Evolutionary conservation across 495 filamentous ascomycete species (phyloP).

Genomic region (Tuber umbilicatum): DNA sequence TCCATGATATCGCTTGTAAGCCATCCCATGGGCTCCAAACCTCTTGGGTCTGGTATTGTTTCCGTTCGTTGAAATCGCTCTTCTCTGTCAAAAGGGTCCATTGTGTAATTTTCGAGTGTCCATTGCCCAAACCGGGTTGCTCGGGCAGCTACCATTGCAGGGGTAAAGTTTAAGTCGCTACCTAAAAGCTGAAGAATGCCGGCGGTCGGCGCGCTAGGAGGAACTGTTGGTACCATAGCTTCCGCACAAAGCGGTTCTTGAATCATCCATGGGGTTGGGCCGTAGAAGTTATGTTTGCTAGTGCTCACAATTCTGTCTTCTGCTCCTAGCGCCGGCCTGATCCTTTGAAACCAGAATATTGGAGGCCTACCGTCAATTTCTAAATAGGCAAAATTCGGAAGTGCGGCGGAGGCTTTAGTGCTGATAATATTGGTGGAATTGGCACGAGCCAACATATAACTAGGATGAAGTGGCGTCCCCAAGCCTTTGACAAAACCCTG

Average conservation of each 20-base stretch:
- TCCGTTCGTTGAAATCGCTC: background rate
- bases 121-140: background rate
- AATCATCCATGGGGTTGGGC: constrained; percentile 1
- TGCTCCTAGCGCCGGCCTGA: background rate
- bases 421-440: background rate
- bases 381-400: background rate
- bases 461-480: background rate
- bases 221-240: background rate
- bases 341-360: background rate
- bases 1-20: constrained; percentile 2
- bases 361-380: background rate
- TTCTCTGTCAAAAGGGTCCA: background rate
- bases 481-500: background rate
- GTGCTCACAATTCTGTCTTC: background rate
- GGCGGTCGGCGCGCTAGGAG: background rate
- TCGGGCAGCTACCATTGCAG: background rate
- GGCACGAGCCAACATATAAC: background rate
- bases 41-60: background rate
- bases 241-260: background rate
- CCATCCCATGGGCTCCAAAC: background rate
- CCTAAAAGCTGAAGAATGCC: background rate
- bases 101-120: background rate
- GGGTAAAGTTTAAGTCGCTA: background rate
- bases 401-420: background rate
- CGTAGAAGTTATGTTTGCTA: background rate